These are phyloP conservation scores for Gossypium schwendimanii DNA, from an alignment of 441 rosid species.

Conservation along the genomic window DNA sequence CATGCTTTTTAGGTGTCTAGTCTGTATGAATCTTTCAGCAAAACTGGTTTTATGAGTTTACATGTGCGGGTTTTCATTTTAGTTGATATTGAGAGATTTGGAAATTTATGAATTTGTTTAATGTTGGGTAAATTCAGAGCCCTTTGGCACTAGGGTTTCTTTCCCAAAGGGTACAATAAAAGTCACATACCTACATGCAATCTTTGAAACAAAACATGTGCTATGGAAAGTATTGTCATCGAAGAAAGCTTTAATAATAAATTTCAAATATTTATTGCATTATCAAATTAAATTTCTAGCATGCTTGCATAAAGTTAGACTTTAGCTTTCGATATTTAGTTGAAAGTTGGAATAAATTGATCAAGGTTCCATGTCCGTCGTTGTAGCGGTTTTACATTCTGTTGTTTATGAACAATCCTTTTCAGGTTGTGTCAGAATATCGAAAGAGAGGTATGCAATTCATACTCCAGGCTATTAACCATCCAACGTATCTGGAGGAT, in stretches of 20 bases:
- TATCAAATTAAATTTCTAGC: background rate
- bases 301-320: background rate
- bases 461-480: constrained; percentile 74
- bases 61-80: background rate
- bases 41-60: too few species aligned
- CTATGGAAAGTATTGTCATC: background rate
- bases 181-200: background rate
- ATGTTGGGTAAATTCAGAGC: background rate
- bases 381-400: background rate
- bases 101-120: background rate
- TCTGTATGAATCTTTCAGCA: background rate
- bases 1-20: background rate
- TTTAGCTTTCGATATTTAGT: background rate
- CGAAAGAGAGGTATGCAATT: constrained; percentile 60
- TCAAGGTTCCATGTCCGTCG: background rate
- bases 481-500: constrained; percentile 93
- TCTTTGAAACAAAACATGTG: background rate
- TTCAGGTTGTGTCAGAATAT: constrained; percentile 74
- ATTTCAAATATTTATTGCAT: background rate
- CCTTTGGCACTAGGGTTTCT: background rate
- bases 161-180: background rate
- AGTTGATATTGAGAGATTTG: background rate
- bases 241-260: background rate
- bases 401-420: background rate
- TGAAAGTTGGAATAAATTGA: background rate